Evolutionary conservation across 257 asterid species (phyloP).

Genomic region (Ilex asprella): DNA sequence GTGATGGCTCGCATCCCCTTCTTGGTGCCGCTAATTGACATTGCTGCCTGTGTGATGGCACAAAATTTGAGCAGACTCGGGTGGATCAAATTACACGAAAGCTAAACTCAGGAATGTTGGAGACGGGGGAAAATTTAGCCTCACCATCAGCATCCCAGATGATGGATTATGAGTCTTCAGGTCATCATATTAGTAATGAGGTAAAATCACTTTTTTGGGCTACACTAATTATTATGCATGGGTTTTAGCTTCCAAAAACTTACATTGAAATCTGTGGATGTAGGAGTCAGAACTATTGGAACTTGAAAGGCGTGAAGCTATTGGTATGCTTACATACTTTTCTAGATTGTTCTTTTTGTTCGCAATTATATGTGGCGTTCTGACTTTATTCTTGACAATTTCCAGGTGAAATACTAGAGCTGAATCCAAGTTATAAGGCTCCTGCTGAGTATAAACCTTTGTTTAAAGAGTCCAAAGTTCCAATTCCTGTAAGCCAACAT

Average conservation of each 20-base stretch:
- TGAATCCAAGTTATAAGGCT: slow-evolving; percentile 72
- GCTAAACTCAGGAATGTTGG: slow-evolving; percentile 51
- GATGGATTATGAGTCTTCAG: slow-evolving; percentile 25
- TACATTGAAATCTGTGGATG: slow-evolving; percentile 13
- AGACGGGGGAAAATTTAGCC: slow-evolving; percentile 34
- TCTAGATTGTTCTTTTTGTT: slow-evolving; percentile 8
- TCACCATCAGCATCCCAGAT: slow-evolving; percentile 26
- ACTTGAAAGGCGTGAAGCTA: slow-evolving; percentile 75
- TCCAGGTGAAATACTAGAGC: slow-evolving; percentile 73
- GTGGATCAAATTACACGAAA: slow-evolving; percentile 73
- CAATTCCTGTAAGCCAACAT: slow-evolving; percentile 70
- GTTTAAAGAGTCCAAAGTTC: slow-evolving; percentile 68
- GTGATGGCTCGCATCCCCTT: no score
- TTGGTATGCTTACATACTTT: slow-evolving; percentile 43
- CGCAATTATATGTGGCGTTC: not conserved
- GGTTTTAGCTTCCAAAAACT: slow-evolving; percentile 19
- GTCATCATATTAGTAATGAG: slow-evolving; percentile 49
- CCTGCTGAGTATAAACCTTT: slow-evolving; percentile 82
- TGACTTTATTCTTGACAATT: slow-evolving; percentile 10
- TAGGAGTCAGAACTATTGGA: slow-evolving; percentile 56
- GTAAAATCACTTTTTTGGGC: slow-evolving; percentile 27
- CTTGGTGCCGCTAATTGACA: slow-evolving; percentile 63
- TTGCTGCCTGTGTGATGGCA: slow-evolving; percentile 59
- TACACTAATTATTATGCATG: slow-evolving; percentile 11
- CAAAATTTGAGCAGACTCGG: slow-evolving; percentile 86